These are phyloP conservation scores for Chaetomiaceae sp. DNA, from an alignment of 2,329 filamentous ascomycete genomes.

Conservation along the genomic window DNA sequence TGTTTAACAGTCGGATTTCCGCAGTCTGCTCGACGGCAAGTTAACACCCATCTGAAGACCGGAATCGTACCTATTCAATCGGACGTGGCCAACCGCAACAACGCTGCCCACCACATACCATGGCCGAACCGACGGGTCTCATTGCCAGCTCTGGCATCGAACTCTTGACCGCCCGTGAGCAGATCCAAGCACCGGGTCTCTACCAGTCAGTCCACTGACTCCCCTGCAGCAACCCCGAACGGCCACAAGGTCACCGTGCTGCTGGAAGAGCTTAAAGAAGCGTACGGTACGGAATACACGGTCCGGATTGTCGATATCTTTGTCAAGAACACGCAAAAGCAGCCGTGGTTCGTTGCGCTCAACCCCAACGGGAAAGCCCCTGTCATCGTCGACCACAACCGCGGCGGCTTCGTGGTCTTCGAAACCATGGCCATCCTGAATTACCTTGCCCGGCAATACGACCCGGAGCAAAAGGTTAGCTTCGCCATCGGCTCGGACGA, in stretches of 20 bases:
- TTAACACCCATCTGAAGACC: no score
- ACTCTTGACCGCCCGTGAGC: slow-evolving; percentile 49
- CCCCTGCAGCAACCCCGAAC: slow-evolving; percentile 29
- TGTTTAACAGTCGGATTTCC: no score
- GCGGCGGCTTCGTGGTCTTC: slow-evolving; percentile 58
- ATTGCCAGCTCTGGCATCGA: slow-evolving; percentile 59
- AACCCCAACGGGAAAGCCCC: slow-evolving; percentile 62
- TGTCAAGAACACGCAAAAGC: slow-evolving; percentile 56
- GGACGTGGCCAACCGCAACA: no score
- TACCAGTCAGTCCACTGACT: neutral
- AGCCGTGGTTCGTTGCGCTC: slow-evolving; percentile 58
- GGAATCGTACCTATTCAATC: no score
- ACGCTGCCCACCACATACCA: no score
- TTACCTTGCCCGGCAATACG: slow-evolving; percentile 46
- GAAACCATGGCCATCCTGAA: slow-evolving; percentile 68
- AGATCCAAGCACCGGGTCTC: neutral
- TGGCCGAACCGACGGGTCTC: slow-evolving; percentile 46
- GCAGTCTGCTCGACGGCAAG: no score
- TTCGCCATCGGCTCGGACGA: slow-evolving; percentile 34
- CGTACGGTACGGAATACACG: slow-evolving; percentile 55
- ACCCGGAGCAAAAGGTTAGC: slow-evolving; percentile 27
- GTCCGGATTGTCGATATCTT: slow-evolving; percentile 52
- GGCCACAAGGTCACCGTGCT: slow-evolving; percentile 54
- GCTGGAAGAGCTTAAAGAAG: slow-evolving; percentile 60
- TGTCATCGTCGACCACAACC: slow-evolving; percentile 60